phyloP scores from a whole-genome alignment of 257 asterid genomes.

The Echites panduratus region DNA sequence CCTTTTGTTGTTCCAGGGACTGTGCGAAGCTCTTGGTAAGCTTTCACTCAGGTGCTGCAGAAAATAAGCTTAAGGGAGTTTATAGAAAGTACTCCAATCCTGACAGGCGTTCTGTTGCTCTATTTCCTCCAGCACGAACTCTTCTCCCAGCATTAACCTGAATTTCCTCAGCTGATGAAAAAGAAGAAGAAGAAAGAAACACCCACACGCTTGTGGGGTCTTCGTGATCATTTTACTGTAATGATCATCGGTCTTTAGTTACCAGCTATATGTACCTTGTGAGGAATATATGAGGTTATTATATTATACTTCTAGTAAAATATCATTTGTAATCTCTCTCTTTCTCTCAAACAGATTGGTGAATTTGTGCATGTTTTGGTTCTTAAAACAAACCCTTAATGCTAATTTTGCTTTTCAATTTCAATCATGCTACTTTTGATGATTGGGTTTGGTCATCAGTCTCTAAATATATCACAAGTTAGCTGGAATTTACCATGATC shows the following conservation, averaged over 20 bases:
- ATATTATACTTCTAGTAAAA: conserved; percentile 22
- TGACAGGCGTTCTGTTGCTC: conserved; percentile 60
- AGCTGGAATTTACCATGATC: not conserved
- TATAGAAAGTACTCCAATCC: conserved; percentile 49
- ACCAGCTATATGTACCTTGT: not conserved
- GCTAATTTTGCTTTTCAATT: no score
- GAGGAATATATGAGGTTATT: no score
- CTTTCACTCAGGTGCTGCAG: conserved; percentile 43
- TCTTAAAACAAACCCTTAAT: no score
- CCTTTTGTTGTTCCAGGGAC: conserved; percentile 31
- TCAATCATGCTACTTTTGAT: no score
- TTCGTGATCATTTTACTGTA: conserved; percentile 29
- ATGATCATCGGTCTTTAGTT: conserved; percentile 17
- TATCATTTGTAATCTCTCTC: not conserved
- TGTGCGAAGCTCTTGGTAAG: conserved; percentile 56
- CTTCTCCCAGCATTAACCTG: conserved; percentile 24
- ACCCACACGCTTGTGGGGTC: conserved; percentile 1
- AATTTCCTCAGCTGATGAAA: not conserved
- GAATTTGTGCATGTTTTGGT: no score
- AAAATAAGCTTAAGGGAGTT: conserved; percentile 59
- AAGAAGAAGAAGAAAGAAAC: not conserved
- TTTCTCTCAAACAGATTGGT: no score
- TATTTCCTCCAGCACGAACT: conserved; percentile 54
- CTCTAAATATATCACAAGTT: not conserved
- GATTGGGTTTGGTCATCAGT: no score